A percentile compares a stretch with the other conserved stretches of the same genome.
These are phyloP conservation scores for Arabidopsis suecica DNA, from an alignment of 345 rosid species.

Conservation along the genomic window DNA sequence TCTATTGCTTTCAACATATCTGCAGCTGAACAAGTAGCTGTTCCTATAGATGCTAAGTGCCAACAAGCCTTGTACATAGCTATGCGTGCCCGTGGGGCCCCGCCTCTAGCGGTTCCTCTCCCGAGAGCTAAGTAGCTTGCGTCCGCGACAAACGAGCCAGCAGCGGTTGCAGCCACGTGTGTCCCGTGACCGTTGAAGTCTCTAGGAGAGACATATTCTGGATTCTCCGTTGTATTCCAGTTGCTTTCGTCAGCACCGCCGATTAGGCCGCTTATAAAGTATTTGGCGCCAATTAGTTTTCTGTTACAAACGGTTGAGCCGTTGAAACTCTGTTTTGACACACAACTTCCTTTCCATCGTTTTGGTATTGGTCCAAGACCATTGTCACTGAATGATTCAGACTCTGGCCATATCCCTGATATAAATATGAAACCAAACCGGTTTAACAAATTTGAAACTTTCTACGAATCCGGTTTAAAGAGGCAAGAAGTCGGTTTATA, in stretches of 20 bases:
- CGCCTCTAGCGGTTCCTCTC: constrained; percentile 53
- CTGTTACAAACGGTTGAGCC: constrained; percentile 50
- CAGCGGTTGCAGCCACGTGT: constrained; percentile 65
- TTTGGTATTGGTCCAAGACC: constrained; percentile 58
- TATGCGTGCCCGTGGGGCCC: constrained; percentile 59
- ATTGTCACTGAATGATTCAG: constrained; percentile 50
- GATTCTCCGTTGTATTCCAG: constrained; percentile 43
- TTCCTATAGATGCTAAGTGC: constrained; percentile 41
- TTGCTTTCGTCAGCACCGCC: constrained; percentile 45
- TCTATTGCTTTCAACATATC: constrained; percentile 65
- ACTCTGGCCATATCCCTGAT: constrained; percentile 62
- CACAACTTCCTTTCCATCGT: constrained; percentile 61
- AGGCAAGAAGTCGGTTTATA: constrained; percentile 40
- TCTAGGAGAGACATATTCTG: constrained; percentile 56
- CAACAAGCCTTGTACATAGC: constrained; percentile 68
- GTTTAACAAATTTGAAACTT: neutral
- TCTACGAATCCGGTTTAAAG: neutral
- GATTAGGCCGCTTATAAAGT: constrained; percentile 49
- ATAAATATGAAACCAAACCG: neutral
- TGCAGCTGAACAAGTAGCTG: constrained; percentile 50
- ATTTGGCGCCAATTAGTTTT: constrained; percentile 62
- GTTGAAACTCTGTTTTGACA: constrained; percentile 45
- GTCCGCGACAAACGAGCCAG: constrained; percentile 51
- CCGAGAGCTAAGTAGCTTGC: constrained; percentile 53
- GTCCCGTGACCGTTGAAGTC: constrained; percentile 69